Base-by-base conservation (phyloP, 2,329 filamentous ascomycete genomes). In the Parastagonospora nodorum region DNA sequence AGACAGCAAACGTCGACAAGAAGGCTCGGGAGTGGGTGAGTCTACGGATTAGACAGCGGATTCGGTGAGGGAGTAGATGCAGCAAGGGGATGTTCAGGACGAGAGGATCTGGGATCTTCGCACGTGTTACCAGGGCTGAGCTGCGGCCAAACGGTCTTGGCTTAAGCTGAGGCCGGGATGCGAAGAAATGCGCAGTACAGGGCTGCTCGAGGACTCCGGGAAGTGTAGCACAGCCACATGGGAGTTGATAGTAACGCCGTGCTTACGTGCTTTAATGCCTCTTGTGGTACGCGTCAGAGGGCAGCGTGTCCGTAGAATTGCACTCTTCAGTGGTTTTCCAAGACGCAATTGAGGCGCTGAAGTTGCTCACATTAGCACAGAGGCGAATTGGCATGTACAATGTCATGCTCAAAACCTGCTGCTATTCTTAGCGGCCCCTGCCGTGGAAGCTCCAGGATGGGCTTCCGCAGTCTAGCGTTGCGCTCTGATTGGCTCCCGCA, bases 111-210 rank as follows among this genome's bases (percentile, higher is more conserved):
- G 19, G 19, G 11, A 33, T 46, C 42, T 32, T 39, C 48, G 42
- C 50, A 36, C 27, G 45, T 53, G 40, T 31, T 52, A 45, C 53
- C 47, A 53, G 55, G 59, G 57, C 53, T 57, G 54, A 53, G 55
- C 60, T 52, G 58, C 50, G 60, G 59, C 61, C 48, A 53, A 49
- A 54, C 50, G 42, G 38, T 50, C 63, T 66, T 66, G 63, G 63
- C 63, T 41, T 45, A 45, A 48, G 59, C 59, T 60, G 56, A 58
- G 46, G 43, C 52, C 44, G 42, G 47, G 46, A 51, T 52, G 19
- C 19, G 19, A 24, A 24, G 19, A 24, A 38, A 52, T 50, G 53
- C 46, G 45, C 42, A 39, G 44, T 63, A 61, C 59, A 56, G 55
- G 55, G 57, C 50, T 42, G 24, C 24, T 16, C 6, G 42, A n/a